Evolutionary conservation across 202 grass and related monocot species (phyloP).

Genomic region (Thinopyrum obtusiflorum): DNA sequence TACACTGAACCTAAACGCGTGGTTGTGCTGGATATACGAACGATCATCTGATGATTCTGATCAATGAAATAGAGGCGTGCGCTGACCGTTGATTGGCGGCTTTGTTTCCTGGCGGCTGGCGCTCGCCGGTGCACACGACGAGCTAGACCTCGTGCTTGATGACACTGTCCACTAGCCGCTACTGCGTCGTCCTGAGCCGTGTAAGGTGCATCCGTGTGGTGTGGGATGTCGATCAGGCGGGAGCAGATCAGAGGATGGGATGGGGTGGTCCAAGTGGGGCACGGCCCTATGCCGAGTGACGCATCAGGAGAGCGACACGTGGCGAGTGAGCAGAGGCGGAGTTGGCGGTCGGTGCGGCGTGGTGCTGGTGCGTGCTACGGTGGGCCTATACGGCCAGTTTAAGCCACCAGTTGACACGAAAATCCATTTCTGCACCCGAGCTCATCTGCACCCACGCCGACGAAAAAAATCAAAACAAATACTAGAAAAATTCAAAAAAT

Average conservation of each 20-base stretch:
- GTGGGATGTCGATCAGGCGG: not conserved
- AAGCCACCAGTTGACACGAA: not conserved
- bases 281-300: not conserved
- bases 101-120: not conserved
- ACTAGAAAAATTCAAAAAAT: too few species aligned
- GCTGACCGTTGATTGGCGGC: not conserved
- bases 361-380: not conserved
- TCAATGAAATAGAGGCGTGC: not conserved
- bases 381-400: not conserved
- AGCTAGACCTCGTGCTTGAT: not conserved
- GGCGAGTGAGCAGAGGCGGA: not conserved
- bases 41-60: not conserved
- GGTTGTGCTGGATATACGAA: not conserved
- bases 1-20: not conserved
- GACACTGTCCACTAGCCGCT: not conserved
- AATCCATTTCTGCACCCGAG: too few species aligned
- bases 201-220: not conserved
- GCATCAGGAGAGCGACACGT: not conserved
- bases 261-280: not conserved
- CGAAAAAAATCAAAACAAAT: too few species aligned
- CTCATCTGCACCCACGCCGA: too few species aligned
- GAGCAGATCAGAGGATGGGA: conserved; percentile 1
- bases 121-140: not conserved
- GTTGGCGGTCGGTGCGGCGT: not conserved
- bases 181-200: not conserved